A percentile compares a stretch with the other conserved stretches of the same genome.
Evolutionary conservation across 129 eudicot species (phyloP).

Genomic region (Oenanthe sinensis): DNA sequence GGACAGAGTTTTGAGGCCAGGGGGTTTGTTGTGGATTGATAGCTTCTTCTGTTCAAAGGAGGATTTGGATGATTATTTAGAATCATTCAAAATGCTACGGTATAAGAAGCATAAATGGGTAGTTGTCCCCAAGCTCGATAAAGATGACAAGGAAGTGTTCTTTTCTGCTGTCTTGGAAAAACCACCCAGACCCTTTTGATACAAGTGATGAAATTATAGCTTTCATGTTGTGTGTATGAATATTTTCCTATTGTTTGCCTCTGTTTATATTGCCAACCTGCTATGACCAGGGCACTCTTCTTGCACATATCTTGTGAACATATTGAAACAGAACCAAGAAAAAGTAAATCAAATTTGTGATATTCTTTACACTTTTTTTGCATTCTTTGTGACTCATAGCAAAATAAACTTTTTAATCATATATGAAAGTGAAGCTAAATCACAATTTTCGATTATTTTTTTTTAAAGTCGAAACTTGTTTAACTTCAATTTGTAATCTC

Average conservation of each 20-base stretch:
- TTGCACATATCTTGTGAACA: background rate
- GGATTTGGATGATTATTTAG: constrained; percentile 57
- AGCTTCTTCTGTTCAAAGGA: constrained; percentile 66
- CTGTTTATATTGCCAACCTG: background rate
- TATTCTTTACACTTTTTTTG: too few relatives aligned
- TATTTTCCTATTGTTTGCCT: background rate
- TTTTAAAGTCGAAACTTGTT: too few relatives aligned
- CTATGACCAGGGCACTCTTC: background rate
- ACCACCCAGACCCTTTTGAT: constrained; percentile 61
- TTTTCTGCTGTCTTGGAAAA: constrained; percentile 74
- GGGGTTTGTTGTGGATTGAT: constrained; percentile 73
- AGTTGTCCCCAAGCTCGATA: constrained; percentile 56
- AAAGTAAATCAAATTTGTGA: background rate
- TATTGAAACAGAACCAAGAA: background rate
- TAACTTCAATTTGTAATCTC: too few relatives aligned
- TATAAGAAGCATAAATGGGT: constrained; percentile 62
- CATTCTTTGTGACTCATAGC: too few relatives aligned
- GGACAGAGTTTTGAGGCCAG: constrained; percentile 78
- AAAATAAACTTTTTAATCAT: too few relatives aligned
- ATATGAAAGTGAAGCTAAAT: too few relatives aligned
- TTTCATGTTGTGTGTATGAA: background rate
- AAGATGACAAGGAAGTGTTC: constrained; percentile 50
- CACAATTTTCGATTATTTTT: too few relatives aligned
- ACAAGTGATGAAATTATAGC: background rate
- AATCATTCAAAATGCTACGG: constrained; percentile 48